These are phyloP conservation scores for Neoboletus subvelutipes DNA, from an alignment of 768 basidiomycete species.

Conservation along the genomic window DNA sequence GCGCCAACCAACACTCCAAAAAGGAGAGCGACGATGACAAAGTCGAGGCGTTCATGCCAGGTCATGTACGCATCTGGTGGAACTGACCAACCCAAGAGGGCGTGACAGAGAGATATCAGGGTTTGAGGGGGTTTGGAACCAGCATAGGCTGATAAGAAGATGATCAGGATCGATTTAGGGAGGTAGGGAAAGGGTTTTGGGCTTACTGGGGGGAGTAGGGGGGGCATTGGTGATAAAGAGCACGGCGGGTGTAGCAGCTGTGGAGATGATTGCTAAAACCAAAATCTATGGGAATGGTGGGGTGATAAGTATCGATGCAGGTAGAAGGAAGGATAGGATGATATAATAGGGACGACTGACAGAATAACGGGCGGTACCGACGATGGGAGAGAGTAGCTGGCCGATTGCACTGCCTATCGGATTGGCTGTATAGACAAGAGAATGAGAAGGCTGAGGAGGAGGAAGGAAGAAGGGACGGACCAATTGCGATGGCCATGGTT, in stretches of 20 bases:
- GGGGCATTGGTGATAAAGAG: slow-evolving; percentile 62
- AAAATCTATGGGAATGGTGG: slow-evolving; percentile 48
- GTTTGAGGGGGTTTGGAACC: slow-evolving; percentile 60
- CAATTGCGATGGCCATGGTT: slow-evolving; percentile 57
- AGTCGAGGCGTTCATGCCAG: slow-evolving; percentile 66
- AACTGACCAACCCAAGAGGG: slow-evolving; percentile 47
- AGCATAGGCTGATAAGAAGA: slow-evolving; percentile 55
- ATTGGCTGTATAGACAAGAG: slow-evolving; percentile 47
- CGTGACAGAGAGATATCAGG: slow-evolving; percentile 51
- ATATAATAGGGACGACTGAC: slow-evolving; percentile 39
- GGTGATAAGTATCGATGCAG: neutral
- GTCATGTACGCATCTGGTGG: slow-evolving; percentile 56
- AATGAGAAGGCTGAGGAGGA: neutral
- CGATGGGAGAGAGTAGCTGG: slow-evolving; percentile 67
- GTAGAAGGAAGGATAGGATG: neutral
- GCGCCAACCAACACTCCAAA: slow-evolving; percentile 69
- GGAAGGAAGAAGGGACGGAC: slow-evolving; percentile 23
- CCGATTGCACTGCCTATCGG: slow-evolving; percentile 73
- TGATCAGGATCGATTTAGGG: neutral
- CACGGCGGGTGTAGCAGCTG: slow-evolving; percentile 55
- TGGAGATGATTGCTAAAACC: slow-evolving; percentile 68
- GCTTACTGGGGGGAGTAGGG: slow-evolving; percentile 76
- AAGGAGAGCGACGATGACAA: slow-evolving; percentile 52
- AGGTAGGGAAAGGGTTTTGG: neutral
- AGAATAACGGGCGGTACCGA: slow-evolving; percentile 53